phyloP scores from a whole-genome alignment of 495 filamentous ascomycete genomes.

The Delitschia confertaspora region DNA sequence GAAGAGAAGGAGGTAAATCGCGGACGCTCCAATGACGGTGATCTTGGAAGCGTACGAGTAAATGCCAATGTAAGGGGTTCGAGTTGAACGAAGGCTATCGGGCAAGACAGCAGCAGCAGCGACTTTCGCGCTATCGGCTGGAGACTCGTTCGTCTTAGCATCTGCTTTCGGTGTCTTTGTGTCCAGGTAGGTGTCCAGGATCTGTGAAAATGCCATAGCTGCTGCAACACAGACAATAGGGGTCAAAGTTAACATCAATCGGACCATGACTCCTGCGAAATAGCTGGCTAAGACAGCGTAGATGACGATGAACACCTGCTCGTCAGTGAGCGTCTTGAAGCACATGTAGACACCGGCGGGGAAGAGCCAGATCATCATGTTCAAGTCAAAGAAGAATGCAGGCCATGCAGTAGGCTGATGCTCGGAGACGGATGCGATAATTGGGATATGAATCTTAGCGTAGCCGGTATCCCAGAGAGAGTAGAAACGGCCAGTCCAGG shows the following conservation, averaged over 20 bases:
- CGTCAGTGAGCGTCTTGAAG: constrained; percentile 85
- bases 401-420: constrained; percentile 99
- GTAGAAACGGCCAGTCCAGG: constrained; percentile 98
- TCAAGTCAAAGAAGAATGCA: constrained; percentile 98
- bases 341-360: constrained; percentile 97
- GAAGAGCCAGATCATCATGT: constrained; percentile 98
- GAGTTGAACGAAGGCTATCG: constrained; percentile 56
- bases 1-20: constrained; percentile 79
- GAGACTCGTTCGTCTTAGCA: constrained; percentile 42
- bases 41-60: constrained; percentile 72
- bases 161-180: constrained; percentile 43
- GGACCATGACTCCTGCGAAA: constrained; percentile 99
- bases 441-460: constrained; percentile 98
- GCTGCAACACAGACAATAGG: constrained; percentile 94
- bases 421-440: constrained; percentile 98
- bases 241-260: constrained; percentile 94
- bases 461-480: constrained; percentile 99
- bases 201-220: constrained; percentile 77
- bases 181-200: constrained; percentile 78
- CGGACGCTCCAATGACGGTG: constrained; percentile 59
- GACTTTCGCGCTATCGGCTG: constrained; percentile 34
- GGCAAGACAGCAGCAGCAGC: constrained; percentile 32
- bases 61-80: constrained; percentile 69
- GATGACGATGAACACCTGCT: constrained; percentile 97
- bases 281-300: constrained; percentile 93